These are phyloP conservation scores for Strobilomyces dryophilus DNA, from an alignment of 768 basidiomycete species.

Conservation along the genomic window DNA sequence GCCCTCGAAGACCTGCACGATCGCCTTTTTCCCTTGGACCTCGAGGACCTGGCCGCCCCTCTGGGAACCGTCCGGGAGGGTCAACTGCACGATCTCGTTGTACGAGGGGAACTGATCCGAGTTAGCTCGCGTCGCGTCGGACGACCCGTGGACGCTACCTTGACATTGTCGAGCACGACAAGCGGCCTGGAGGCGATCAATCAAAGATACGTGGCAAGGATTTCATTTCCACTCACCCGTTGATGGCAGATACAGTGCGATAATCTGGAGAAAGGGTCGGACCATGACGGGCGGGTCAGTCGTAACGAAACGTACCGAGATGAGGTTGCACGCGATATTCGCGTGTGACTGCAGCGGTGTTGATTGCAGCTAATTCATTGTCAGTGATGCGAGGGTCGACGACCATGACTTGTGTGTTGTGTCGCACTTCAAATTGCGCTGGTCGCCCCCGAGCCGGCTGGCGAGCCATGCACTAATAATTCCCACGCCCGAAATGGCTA, in stretches of 20 bases:
- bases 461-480: slow-evolving; percentile 4
- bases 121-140: slow-evolving; percentile 12
- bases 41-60: slow-evolving; percentile 98
- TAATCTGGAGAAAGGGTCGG: slow-evolving; percentile 59
- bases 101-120: slow-evolving; percentile 83
- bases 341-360: slow-evolving; percentile 84
- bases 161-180: slow-evolving; percentile 97
- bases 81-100: slow-evolving; percentile 96
- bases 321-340: slow-evolving; percentile 88
- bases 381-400: slow-evolving; percentile 62
- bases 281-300: slow-evolving; percentile 1
- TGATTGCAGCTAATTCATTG: slow-evolving; percentile 71
- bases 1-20: slow-evolving; percentile 99
- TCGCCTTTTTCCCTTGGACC: slow-evolving; percentile 97
- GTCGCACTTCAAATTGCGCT: slow-evolving; percentile 8
- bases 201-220: slow-evolving; percentile 3
- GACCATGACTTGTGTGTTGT: slow-evolving; percentile 28
- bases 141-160: slow-evolving; percentile 46
- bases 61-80: slow-evolving; percentile 90
- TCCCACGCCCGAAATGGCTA: slow-evolving; percentile 22
- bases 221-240: slow-evolving; percentile 60
- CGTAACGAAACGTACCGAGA: slow-evolving; percentile 51
- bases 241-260: slow-evolving; percentile 97
- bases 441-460: slow-evolving; percentile 5
- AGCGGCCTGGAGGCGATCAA: slow-evolving; percentile 61